Evolutionary conservation across 768 basidiomycete genomes (phyloP).

Genomic region (Russula vinacea): DNA sequence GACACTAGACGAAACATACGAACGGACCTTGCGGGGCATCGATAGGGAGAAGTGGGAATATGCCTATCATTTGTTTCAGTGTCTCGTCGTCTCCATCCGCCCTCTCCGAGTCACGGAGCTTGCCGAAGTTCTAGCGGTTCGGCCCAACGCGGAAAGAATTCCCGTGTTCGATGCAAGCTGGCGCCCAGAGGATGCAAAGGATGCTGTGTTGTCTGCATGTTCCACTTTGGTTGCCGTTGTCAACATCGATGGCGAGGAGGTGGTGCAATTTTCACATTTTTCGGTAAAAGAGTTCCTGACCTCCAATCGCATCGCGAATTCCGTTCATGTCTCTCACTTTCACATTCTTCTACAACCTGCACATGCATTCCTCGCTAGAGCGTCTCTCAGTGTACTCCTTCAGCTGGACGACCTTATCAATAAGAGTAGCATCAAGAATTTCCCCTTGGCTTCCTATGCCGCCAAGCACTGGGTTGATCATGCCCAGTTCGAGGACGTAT

Average conservation of each 20-base stretch:
- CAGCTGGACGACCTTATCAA: background rate
- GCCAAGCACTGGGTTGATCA: background rate
- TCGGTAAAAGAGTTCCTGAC: background rate
- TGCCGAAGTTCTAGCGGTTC: background rate
- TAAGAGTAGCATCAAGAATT: background rate
- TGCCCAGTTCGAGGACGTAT: background rate
- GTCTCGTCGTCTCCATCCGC: background rate
- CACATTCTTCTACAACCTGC: background rate
- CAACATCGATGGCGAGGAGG: background rate
- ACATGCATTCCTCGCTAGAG: background rate
- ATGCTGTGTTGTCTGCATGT: background rate
- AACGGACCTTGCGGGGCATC: background rate
- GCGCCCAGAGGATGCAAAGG: background rate
- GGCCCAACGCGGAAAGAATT: background rate
- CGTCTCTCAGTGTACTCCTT: background rate
- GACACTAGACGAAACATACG: background rate
- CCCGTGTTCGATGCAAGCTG: background rate
- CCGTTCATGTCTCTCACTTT: background rate
- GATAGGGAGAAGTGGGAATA: background rate
- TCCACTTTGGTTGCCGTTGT: background rate
- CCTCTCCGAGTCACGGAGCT: conserved; percentile 1
- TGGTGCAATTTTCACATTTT: background rate
- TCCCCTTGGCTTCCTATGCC: background rate
- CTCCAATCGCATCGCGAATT: background rate
- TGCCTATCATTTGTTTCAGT: background rate